Base-by-base conservation (phyloP, 2,329 filamentous ascomycete species). In the Geoglossum cookeanum region DNA sequence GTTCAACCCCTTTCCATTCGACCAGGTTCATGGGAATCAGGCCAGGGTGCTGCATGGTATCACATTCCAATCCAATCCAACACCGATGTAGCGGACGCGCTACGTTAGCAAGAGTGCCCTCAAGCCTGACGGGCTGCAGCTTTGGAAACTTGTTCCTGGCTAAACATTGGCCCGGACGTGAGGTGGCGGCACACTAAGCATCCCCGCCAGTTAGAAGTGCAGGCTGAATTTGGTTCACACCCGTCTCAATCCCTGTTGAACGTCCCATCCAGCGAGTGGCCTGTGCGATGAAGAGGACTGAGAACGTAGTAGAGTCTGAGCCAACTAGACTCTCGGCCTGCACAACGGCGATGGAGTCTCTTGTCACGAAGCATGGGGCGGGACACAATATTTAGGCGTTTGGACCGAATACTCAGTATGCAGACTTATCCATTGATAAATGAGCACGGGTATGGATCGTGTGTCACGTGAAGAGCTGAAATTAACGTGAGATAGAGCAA, bases 121-220 rank as follows among this genome's bases (percentile, higher is more conserved):
- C 17, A 17, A 30, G 6, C 9, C 30, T 35, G 49, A 53, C 49
- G 29, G 49, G 15, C 32, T 49, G n/a, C 17, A 53, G 15, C 6
- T 27, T 22, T 53, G 32, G 49, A 32, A 53, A 53, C 33, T 15
- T n/a, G 49, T 53, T 53, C 49, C 49, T 53, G 49, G 49, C 49
- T 53, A 53, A 45, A 37, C 13, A 53, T 53, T 53, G 49, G 49
- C 32, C 30, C 11, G 49, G 49, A 35, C 49, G 30, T 53, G 30
- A 9, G 22, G 49, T 37, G 49, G 49, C 30, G n/a, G 48, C 32
- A 53, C 32, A 8, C 39, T 15, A 9, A 42, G 4, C 39, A 4
- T 42, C 4, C 39, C 39, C 35, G n/a, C 30, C 49, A 37, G 49
- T 52, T 7, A 52, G 29, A 52, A 53, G 5, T 9, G 11, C 49